Conservation (phyloP, 2,329 filamentous ascomycete genomes). For the Microdochium trichocladiopsis region DNA sequence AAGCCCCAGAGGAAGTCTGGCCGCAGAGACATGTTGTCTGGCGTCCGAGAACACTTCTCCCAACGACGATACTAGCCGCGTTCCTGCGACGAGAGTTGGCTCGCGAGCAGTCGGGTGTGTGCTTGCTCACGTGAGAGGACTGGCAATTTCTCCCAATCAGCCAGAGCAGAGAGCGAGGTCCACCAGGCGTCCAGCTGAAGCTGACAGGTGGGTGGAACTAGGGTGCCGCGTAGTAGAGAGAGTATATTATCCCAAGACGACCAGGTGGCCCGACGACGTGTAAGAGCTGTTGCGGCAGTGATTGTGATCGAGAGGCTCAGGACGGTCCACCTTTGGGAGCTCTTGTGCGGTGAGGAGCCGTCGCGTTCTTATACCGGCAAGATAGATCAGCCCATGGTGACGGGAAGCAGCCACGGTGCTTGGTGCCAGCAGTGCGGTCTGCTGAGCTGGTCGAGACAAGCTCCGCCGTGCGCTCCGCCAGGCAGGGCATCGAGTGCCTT, state of each 20-base stretch:
- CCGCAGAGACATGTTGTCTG: constrained; percentile 47
- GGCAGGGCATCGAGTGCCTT: neutral
- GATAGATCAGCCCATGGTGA: neutral
- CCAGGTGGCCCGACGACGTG: no score
- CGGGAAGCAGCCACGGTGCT: no score
- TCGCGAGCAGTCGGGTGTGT: no score
- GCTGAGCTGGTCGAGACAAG: no score
- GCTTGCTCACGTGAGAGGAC: no score
- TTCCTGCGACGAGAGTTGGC: no score
- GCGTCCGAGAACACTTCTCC: no score
- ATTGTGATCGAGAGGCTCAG: neutral
- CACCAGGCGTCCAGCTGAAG: neutral
- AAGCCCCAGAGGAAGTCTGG: constrained; percentile 74
- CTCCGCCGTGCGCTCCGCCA: no score
- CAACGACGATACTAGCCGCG: no score
- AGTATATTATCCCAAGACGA: no score
- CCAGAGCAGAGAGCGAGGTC: neutral
- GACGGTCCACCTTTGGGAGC: neutral
- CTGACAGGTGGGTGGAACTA: neutral
- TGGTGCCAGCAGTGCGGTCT: no score
- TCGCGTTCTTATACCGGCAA: neutral
- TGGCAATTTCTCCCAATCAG: neutral
- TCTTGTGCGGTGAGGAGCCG: neutral
- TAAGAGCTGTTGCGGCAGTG: neutral
- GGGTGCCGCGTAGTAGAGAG: no score